These are phyloP conservation scores for Penstemon eatonii DNA, from an alignment of 257 asterid genomes.

Conservation along the genomic window DNA sequence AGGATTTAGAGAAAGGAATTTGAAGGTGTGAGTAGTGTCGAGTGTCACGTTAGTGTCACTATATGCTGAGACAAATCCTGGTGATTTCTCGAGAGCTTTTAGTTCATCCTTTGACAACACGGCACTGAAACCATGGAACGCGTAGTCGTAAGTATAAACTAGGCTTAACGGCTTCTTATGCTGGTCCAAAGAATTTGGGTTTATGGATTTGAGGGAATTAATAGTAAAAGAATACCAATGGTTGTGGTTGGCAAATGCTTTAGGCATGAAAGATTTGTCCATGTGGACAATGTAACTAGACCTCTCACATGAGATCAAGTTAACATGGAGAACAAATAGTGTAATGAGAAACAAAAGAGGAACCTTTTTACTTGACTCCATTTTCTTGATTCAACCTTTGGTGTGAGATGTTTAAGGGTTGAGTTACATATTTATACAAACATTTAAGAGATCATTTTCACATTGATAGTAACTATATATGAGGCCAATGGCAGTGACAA, in stretches of 20 bases:
- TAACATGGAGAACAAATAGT: not conserved
- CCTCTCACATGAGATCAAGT: not conserved
- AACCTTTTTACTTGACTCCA: no score
- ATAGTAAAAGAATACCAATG: constrained; percentile 21
- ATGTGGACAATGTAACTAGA: constrained; percentile 22
- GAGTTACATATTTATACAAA: no score
- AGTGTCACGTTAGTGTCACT: constrained; percentile 27
- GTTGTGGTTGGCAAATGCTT: constrained; percentile 3
- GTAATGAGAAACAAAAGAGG: constrained; percentile 1
- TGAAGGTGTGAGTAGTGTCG: constrained; percentile 37
- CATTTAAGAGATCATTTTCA: no score
- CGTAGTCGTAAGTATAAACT: constrained; percentile 34
- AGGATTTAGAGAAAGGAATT: constrained; percentile 35
- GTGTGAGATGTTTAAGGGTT: no score
- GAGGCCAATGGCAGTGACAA: no score
- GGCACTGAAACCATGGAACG: constrained; percentile 45
- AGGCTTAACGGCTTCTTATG: constrained; percentile 3
- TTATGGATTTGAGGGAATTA: constrained; percentile 2
- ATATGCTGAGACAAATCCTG: constrained; percentile 40
- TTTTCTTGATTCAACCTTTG: no score
- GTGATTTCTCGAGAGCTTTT: constrained; percentile 25
- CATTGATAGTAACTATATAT: no score
- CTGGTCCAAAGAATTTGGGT: not conserved
- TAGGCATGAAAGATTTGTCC: constrained; percentile 14
- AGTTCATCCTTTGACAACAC: constrained; percentile 30